Evolutionary conservation across 768 basidiomycete species (phyloP).

Genomic region (Amanita rimosa): DNA sequence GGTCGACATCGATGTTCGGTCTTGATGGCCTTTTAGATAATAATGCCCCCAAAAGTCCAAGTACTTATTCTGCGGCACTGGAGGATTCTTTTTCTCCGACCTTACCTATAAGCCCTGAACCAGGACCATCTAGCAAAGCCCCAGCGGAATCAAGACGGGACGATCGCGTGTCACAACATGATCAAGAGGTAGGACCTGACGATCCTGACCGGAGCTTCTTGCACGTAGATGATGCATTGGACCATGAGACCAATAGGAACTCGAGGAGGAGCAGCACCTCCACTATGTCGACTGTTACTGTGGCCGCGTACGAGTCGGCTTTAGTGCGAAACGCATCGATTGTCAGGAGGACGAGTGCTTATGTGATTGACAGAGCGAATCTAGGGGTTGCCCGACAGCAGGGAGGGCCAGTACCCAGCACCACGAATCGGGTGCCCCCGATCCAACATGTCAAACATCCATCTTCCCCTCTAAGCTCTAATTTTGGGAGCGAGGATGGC

Average conservation of each 20-base stretch:
- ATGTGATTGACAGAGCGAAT: constrained; percentile 26
- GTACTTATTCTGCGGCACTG: constrained; percentile 13
- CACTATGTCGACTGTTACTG: constrained; percentile 27
- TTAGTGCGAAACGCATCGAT: constrained; percentile 36
- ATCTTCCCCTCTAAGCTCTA: constrained; percentile 38
- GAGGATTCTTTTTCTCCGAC: constrained; percentile 18
- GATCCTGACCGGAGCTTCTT: constrained; percentile 13
- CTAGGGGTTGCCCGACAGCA: constrained; percentile 8
- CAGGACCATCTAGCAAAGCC: not conserved
- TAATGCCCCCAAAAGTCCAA: not conserved
- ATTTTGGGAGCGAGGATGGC: constrained; percentile 33
- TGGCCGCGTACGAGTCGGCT: constrained; percentile 23
- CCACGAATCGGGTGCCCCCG: constrained; percentile 3
- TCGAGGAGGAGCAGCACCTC: constrained; percentile 36
- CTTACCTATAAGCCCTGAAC: constrained; percentile 11
- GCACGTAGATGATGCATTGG: constrained; percentile 7
- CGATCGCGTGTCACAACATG: not conserved
- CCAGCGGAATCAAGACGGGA: not conserved
- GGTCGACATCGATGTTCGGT: constrained; percentile 9
- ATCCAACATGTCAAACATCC: constrained; percentile 12
- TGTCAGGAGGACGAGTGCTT: constrained; percentile 40
- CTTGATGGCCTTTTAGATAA: constrained; percentile 10
- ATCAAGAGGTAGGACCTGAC: not conserved
- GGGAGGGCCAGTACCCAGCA: not conserved
- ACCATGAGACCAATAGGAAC: constrained; percentile 23